Percentiles rank a stretch among this genome's conserved stretches.
These are phyloP conservation scores for Trichoderma lentiforme DNA, from an alignment of 2,329 filamentous ascomycete species.

Conservation along the genomic window DNA sequence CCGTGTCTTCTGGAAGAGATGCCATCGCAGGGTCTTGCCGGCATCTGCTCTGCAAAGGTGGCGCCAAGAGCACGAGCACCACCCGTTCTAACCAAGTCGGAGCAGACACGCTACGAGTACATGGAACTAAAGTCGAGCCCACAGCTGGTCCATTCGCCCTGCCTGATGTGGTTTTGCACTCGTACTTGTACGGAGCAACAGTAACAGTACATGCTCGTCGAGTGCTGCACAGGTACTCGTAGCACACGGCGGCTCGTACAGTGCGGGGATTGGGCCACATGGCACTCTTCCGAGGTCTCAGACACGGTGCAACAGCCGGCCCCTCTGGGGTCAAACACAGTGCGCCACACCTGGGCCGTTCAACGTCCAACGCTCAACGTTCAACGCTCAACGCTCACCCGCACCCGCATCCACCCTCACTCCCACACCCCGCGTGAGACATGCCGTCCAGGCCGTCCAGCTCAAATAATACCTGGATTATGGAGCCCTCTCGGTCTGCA, in stretches of 20 bases:
- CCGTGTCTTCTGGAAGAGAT: neutral
- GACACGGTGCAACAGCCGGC: constrained; percentile 10
- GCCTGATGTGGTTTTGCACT: neutral
- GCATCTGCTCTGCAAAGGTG: neutral
- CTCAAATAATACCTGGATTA: constrained; percentile 17
- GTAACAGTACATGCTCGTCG: neutral
- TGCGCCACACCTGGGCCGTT: neutral
- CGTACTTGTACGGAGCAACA: neutral
- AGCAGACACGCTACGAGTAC: neutral
- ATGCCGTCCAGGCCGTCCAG: constrained; percentile 15
- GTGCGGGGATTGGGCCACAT: constrained; percentile 5
- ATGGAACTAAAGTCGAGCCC: neutral
- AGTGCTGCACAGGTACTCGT: neutral
- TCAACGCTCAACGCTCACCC: neutral
- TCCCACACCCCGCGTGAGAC: constrained; percentile 17
- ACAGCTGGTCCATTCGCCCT: neutral
- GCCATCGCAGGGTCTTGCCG: neutral
- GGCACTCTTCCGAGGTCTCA: constrained; percentile 8
- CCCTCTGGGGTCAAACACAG: constrained; percentile 4
- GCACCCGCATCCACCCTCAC: constrained; percentile 14
- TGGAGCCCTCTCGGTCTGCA: constrained; percentile 15
- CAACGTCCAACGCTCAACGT: neutral
- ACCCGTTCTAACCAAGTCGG: neutral
- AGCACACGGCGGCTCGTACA: neutral
- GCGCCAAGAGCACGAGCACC: neutral